Percentiles rank a stretch among this genome's conserved stretches.
Evolutionary conservation across 2,329 filamentous ascomycete genomes (phyloP).

Genomic region (Colletotrichum abscissum): DNA sequence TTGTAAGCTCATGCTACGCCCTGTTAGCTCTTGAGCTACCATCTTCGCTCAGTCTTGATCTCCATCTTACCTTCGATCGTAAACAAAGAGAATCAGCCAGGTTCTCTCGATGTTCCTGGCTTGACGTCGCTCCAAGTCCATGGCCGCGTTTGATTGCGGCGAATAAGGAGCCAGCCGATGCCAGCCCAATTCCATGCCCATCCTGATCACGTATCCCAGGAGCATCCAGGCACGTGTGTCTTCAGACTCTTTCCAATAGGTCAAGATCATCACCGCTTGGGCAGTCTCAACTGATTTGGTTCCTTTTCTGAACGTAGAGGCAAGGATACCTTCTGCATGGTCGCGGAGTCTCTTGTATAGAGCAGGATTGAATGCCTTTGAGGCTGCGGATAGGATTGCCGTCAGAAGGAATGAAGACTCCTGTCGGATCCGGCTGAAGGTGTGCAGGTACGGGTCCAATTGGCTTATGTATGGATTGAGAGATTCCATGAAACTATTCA

Average conservation of each 20-base stretch:
- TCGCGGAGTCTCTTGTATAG: constrained; percentile 40
- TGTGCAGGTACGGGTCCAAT: constrained; percentile 51
- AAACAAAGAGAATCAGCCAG: constrained; percentile 21
- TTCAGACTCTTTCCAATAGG: constrained; percentile 55
- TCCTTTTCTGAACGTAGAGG: constrained; percentile 45
- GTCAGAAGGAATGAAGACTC: constrained; percentile 50
- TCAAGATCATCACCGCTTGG: constrained; percentile 51
- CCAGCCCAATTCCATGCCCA: constrained; percentile 53
- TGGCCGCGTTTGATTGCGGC: neutral
- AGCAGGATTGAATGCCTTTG: constrained; percentile 49
- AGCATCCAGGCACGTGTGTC: constrained; percentile 53
- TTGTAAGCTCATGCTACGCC: constrained; percentile 50
- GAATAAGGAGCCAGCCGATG: constrained; percentile 41
- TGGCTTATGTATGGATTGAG: constrained; percentile 55
- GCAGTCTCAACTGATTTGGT: constrained; percentile 51
- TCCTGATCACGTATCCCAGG: constrained; percentile 52
- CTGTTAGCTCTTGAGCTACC: neutral
- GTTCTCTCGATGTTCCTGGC: constrained; percentile 16
- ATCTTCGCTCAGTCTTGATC: rapidly evolving
- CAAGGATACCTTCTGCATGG: constrained; percentile 42
- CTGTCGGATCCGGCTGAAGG: constrained; percentile 47
- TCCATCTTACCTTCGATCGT: constrained; percentile 12
- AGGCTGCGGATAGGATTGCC: constrained; percentile 46
- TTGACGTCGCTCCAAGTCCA: neutral
- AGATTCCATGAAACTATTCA: constrained; percentile 48